These are phyloP conservation scores for Ilex asprella DNA, from an alignment of 257 asterid species.

Conservation along the genomic window DNA sequence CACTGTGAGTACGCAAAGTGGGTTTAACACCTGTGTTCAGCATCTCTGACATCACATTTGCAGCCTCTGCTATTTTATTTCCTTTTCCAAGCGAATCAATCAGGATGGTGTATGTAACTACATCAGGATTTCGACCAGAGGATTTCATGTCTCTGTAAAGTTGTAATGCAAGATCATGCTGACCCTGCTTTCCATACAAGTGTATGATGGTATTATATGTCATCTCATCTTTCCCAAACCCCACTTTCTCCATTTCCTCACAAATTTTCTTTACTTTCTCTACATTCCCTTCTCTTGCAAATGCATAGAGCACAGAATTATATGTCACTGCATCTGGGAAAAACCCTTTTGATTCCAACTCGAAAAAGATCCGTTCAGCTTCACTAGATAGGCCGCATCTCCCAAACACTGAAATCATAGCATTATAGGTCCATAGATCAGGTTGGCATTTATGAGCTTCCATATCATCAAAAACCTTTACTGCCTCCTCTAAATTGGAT, in stretches of 20 bases:
- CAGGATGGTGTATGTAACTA: constrained; percentile 83
- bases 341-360: constrained; percentile 62
- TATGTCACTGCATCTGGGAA: constrained; percentile 88
- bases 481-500: constrained; percentile 80
- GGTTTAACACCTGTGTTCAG: constrained; percentile 66
- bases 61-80: constrained; percentile 76
- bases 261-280: constrained; percentile 65
- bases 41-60: constrained; percentile 85
- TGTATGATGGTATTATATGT: constrained; percentile 78
- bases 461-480: constrained; percentile 70
- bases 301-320: constrained; percentile 83
- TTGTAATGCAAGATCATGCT: constrained; percentile 61
- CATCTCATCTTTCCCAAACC: constrained; percentile 86
- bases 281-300: constrained; percentile 78
- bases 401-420: constrained; percentile 89
- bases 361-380: constrained; percentile 73
- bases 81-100: constrained; percentile 89
- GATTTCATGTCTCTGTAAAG: constrained; percentile 65
- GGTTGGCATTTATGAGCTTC: constrained; percentile 66
- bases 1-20: constrained; percentile 79
- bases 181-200: constrained; percentile 82
- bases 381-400: constrained; percentile 72
- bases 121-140: constrained; percentile 79
- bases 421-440: constrained; percentile 97
- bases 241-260: constrained; percentile 74